Evolutionary conservation across 164 flowering plant genomes (phyloP), one percentile per base, ranked within the genome.

Genomic region (Tinospora cordifolia): DNA sequence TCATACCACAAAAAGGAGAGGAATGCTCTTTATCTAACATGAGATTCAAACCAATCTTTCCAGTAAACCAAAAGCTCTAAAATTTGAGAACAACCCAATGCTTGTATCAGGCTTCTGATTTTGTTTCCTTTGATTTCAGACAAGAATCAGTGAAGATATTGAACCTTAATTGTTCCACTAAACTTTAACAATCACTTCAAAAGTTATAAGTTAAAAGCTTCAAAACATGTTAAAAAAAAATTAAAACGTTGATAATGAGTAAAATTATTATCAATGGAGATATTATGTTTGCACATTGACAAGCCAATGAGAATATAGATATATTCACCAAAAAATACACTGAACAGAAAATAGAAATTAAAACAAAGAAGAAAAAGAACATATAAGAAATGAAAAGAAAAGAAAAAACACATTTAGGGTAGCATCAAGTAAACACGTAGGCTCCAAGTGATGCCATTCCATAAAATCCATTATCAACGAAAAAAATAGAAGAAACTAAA

Each of bases 31-130:
- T 7, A 6, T 17, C 14, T 46, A 21, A 66, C 13, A 9, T 1
- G 26, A 22, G 21, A 65, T n/a, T 39, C 19, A 10, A 8, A 21
- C 26, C 14, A 7, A 58, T 64, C 21, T 64, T 40, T 38, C 46
- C 40, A 47, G 36, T 47, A 47, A 64, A 64, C 19, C 6, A 22
- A 64, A 64, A 64, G 67, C 46, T 64, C 67, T 34, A 1, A 30
- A 30, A 30, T 30, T 30, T 30, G 36, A 64, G 5, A 8, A 64
- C 14, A 47, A 47, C 14, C 3, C 36, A 30, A 1, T 30, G 36
- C 2, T 30, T 30, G 54, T 19, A 54, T 54, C 60, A 54, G 2
- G 10, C 0, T 19, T 54, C 8, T 54, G 25, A 54, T 54, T 54
- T 54, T 54, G n/a, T 3, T 54, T 19, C 4, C 7, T 54, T n/a